Conservation (phyloP, 2,329 filamentous ascomycete species). For the Chaetothyriales sp. region DNA sequence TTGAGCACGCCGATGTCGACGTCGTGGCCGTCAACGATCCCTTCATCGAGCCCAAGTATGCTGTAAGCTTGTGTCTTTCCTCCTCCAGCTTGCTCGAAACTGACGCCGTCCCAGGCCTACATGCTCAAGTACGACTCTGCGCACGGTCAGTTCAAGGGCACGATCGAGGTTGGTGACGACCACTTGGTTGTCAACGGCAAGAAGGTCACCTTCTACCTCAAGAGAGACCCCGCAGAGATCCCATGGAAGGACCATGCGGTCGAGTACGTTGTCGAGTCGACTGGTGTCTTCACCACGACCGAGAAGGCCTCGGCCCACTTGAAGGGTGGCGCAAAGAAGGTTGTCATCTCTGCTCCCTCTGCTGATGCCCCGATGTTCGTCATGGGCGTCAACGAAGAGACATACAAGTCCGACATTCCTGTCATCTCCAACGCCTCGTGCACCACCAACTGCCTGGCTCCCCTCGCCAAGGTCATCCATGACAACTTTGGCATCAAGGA, state of each 20-base stretch:
- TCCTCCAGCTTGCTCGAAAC: background rate
- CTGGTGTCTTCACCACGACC: constrained; percentile 96
- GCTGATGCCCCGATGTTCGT: constrained; percentile 98
- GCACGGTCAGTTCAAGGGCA: constrained; percentile 93
- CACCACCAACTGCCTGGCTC: constrained; percentile 99
- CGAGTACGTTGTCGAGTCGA: constrained; percentile 93
- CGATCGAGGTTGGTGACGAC: constrained; percentile 57
- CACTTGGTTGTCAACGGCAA: constrained; percentile 83
- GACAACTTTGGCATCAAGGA: constrained; percentile 96
- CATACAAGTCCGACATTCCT: constrained; percentile 76
- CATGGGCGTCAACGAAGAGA: constrained; percentile 95
- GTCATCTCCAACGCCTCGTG: constrained; percentile 99
- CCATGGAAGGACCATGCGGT: constrained; percentile 79
- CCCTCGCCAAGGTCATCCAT: constrained; percentile 97
- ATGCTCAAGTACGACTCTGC: constrained; percentile 99
- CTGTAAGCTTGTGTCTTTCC: constrained; percentile 49
- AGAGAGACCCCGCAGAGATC: constrained; percentile 79
- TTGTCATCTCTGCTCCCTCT: constrained; percentile 48
- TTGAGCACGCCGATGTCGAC: constrained; percentile 78
- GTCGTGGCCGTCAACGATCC: constrained; percentile 97
- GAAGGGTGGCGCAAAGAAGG: constrained; percentile 96
- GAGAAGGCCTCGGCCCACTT: constrained; percentile 92
- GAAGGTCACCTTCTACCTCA: constrained; percentile 83
- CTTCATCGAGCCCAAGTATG: constrained; percentile 96
- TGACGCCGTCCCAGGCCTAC: constrained; percentile 54